These are phyloP conservation scores for Lolium rigidum DNA, from an alignment of 176 grass and related monocot genomes.

Conservation along the genomic window DNA sequence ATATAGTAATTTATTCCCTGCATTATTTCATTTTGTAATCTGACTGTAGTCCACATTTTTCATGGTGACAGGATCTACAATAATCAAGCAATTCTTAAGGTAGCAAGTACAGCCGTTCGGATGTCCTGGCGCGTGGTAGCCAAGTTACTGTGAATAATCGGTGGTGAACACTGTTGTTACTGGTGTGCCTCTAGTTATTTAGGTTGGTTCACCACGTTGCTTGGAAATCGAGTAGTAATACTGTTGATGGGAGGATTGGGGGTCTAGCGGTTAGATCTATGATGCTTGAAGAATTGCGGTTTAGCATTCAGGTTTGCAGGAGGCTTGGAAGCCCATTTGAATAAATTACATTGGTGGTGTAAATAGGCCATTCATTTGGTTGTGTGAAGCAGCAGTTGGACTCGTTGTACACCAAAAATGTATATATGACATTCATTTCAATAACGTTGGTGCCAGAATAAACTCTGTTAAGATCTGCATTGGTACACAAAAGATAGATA, in stretches of 20 bases:
- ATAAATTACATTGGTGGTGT: conserved; percentile 15
- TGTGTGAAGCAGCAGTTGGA: not conserved
- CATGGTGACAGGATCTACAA: conserved; percentile 71
- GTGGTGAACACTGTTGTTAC: not conserved
- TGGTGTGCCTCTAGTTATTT: conserved; percentile 17
- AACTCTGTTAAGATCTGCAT: conserved; percentile 8
- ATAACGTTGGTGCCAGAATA: not conserved
- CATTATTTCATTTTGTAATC: not conserved
- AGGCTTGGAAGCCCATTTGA: not conserved
- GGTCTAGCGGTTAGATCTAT: conserved; percentile 1
- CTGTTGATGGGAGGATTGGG: not conserved
- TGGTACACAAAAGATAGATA: conserved; percentile 19
- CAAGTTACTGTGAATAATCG: conserved; percentile 68
- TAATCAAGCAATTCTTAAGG: conserved; percentile 73
- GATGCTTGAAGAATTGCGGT: conserved; percentile 23
- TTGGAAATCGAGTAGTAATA: not conserved
- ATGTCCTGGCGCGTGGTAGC: conserved; percentile 77
- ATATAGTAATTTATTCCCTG: not conserved
- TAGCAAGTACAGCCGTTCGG: conserved; percentile 59
- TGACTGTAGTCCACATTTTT: not conserved
- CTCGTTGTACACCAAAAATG: not conserved
- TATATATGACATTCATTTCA: not conserved
- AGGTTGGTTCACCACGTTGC: not conserved
- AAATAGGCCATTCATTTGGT: not conserved
- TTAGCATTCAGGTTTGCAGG: not conserved